phyloP scores from a whole-genome alignment of 1,139 yeast species.

The Yamadazyma atlantica region DNA sequence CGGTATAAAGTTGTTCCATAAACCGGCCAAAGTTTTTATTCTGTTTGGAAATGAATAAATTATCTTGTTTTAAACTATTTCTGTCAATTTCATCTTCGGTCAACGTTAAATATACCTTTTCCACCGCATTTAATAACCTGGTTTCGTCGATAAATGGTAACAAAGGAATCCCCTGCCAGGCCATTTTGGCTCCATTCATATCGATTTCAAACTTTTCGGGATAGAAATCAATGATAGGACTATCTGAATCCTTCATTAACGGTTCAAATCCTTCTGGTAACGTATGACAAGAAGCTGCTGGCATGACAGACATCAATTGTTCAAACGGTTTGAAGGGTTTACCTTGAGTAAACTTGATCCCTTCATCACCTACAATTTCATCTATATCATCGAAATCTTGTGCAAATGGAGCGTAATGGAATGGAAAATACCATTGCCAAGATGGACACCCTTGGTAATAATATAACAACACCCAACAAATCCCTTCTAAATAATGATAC shows the following conservation, averaged over 20 bases:
- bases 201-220: conserved; percentile 89
- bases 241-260: conserved; percentile 75
- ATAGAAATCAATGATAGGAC: conserved; percentile 88
- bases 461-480: conserved; percentile 90
- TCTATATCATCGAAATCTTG: conserved; percentile 68
- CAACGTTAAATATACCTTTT: conserved; percentile 59
- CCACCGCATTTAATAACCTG: conserved; percentile 68
- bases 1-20: conserved; percentile 28
- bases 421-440: conserved; percentile 98
- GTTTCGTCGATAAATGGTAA: conserved; percentile 87
- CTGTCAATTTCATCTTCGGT: conserved; percentile 70
- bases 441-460: conserved; percentile 98
- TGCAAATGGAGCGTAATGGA: conserved; percentile 97
- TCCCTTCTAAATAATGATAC: conserved; percentile 83
- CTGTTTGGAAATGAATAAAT: conserved; percentile 56
- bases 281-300: conserved; percentile 94
- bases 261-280: conserved; percentile 82
- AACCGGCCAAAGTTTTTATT: conserved; percentile 49
- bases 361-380: conserved; percentile 46
- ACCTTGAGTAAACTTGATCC: conserved; percentile 66
- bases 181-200: conserved; percentile 92
- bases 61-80: conserved; percentile 66
- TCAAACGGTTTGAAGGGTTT: conserved; percentile 91
- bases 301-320: conserved; percentile 95
- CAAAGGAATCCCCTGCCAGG: conserved; percentile 94